A percentile compares a stretch with the other conserved stretches of the same genome.
phyloP scores from a whole-genome alignment of 345 rosid species.

The Moringa oleifera region DNA sequence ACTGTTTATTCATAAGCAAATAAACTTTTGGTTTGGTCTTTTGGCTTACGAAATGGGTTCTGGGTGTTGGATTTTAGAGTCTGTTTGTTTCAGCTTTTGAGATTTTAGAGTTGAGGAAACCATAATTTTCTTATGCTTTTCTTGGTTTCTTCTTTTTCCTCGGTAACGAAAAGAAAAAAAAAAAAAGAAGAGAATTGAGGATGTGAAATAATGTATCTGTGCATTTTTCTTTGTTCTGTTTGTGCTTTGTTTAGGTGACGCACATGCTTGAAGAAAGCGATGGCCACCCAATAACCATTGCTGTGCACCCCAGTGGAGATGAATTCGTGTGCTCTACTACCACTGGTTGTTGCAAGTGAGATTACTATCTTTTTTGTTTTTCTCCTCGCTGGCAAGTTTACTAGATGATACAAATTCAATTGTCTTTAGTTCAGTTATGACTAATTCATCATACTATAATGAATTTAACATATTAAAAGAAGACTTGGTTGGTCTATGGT shows the following conservation, averaged over 20 bases:
- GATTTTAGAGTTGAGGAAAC: background rate
- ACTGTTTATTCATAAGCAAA: background rate
- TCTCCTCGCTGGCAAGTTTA: too few species aligned
- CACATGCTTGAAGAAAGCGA: constrained; percentile 64
- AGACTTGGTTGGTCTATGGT: too few species aligned
- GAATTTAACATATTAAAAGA: too few species aligned
- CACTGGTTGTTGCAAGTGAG: constrained; percentile 83
- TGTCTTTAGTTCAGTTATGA: too few species aligned
- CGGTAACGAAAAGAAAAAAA: too few species aligned
- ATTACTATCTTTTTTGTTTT: too few species aligned
- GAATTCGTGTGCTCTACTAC: constrained; percentile 74
- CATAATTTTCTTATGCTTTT: background rate
- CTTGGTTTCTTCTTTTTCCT: constrained; percentile 3
- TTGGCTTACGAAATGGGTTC: background rate
- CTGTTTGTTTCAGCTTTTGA: too few species aligned
- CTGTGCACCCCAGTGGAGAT: constrained; percentile 86
- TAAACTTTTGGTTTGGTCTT: too few species aligned
- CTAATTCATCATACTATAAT: too few species aligned
- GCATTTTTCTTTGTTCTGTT: background rate
- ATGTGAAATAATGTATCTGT: too few species aligned
- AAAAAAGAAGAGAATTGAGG: background rate
- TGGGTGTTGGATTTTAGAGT: background rate
- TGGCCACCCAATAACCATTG: constrained; percentile 59
- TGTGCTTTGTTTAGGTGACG: constrained; percentile 37
- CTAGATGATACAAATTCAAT: too few species aligned